Conservation (phyloP, 164 flowering plant species). For the Magnolia changhungtana region DNA sequence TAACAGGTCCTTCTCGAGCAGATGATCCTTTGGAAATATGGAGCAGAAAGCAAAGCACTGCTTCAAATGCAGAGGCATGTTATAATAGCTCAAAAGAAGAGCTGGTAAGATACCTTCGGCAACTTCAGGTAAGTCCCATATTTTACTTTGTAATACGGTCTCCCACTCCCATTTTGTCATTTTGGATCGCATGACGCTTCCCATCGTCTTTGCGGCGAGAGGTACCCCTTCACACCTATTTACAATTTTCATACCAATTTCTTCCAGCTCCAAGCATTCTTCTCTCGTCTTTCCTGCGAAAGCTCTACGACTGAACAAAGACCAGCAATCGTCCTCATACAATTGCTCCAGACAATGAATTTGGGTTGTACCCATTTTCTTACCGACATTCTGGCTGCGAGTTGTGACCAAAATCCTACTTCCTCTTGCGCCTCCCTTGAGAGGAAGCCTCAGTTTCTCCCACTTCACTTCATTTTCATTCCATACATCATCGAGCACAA, state of each 20-base stretch:
- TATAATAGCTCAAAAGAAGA: conserved; percentile 16
- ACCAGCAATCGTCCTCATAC: background rate
- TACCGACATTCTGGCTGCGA: background rate
- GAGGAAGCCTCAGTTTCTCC: background rate
- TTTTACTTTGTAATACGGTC: background rate
- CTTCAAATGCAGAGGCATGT: conserved; percentile 18
- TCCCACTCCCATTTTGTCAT: conserved; percentile 11
- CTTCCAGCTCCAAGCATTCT: background rate
- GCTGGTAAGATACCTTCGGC: conserved; percentile 7
- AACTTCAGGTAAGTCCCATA: conserved; percentile 15
- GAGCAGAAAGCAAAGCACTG: conserved; percentile 24
- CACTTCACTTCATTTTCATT: background rate
- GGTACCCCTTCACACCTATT: conserved; percentile 22
- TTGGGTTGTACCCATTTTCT: background rate
- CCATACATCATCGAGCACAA: conserved; percentile 23
- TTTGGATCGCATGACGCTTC: conserved; percentile 12
- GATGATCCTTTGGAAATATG: conserved; percentile 18
- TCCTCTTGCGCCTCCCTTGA: background rate
- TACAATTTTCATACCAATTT: conserved; percentile 9
- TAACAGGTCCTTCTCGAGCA: conserved; percentile 5
- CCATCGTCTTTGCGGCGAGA: conserved; percentile 12
- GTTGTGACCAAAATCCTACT: conserved; percentile 7
- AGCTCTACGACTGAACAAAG: conserved; percentile 4
- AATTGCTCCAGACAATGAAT: background rate
- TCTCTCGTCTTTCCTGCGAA: background rate